phyloP scores from a whole-genome alignment of 495 filamentous ascomycete species.

The Penicillium silybi region DNA sequence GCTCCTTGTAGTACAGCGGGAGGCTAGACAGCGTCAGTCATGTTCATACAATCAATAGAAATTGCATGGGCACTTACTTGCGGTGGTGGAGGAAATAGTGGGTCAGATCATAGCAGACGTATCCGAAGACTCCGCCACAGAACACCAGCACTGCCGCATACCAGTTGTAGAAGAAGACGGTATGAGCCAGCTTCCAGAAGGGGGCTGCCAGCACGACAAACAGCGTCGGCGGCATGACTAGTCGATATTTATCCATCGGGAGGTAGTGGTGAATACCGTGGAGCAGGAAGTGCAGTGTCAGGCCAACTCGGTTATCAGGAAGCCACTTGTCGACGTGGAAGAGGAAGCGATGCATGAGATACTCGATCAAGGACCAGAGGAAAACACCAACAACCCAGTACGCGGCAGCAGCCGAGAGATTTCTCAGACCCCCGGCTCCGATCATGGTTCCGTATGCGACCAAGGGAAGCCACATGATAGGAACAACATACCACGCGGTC shows the following conservation, averaged over 20 bases:
- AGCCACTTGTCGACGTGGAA: conserved; percentile 93
- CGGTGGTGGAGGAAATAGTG: conserved; percentile 99
- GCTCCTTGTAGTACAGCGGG: conserved; percentile 76
- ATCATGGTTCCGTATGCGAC: conserved; percentile 71
- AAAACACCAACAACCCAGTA: conserved; percentile 64
- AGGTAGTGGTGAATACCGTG: conserved; percentile 98
- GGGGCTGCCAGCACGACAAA: conserved; percentile 81
- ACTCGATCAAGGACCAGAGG: conserved; percentile 90
- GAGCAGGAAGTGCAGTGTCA: conserved; percentile 89
- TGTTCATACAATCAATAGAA: neutral
- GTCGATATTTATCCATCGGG: conserved; percentile 93
- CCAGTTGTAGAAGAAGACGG: conserved; percentile 83
- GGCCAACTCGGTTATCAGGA: conserved; percentile 84
- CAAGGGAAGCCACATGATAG: conserved; percentile 78
- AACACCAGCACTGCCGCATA: conserved; percentile 69
- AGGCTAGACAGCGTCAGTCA: conserved; percentile 46
- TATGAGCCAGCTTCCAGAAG: conserved; percentile 90
- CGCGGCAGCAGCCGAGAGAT: conserved; percentile 33
- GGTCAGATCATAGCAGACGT: conserved; percentile 93
- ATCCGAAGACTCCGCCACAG: conserved; percentile 92
- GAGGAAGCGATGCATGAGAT: conserved; percentile 81
- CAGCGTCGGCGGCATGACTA: conserved; percentile 94
- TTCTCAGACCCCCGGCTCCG: conserved; percentile 56
- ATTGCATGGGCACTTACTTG: conserved; percentile 59
- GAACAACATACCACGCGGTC: conserved; percentile 90